Evolutionary conservation across 2,329 filamentous ascomycete genomes (phyloP), one percentile per base, ranked within the genome.

Genomic region (Arthrobotrys musiformis): DNA sequence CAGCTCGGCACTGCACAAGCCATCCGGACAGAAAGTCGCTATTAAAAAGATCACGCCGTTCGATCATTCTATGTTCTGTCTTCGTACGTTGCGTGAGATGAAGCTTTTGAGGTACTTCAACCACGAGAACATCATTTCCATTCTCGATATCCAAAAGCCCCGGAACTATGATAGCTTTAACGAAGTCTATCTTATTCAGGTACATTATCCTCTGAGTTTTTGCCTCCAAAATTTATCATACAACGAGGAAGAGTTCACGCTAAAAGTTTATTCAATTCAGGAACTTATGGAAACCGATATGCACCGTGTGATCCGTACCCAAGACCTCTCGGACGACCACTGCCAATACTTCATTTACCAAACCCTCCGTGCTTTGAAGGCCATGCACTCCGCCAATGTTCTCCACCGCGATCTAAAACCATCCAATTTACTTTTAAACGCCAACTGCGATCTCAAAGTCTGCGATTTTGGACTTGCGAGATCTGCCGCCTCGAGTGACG

Each of bases 271-370:
- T 35, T 24, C 44, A 40, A 78, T 1, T 9, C 79, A 97, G 93
- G 94, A 97, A 85, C 89, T 99, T 82, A 99, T 99, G 95, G 95
- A 99, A 86, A 99, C 95, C 56, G 95, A 99, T 83, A 99, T 99
- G 95, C 95, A 99, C 85, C 90, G 95, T 80, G 95, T 99, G 80
- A 99, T 99, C 82, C 93, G 95, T 81, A 99, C 95, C 42, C 95
- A 99, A 85, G 95, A 99, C 83, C 89, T 99, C 52, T 98, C 95
- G 40, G 95, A 99, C 84, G 95, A 99, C 84, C 95, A 99, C 85
- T 99, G 95, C 89, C 95, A 99, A 85, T 99, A 99, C 86, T 99
- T 99, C 86, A 99, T 99, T 85, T 99, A 99, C 87, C 95, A 99
- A 86, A 99, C 95, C 1, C 89, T 99, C 73, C 93, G 95, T 82